These are phyloP conservation scores for Tulasnella sp. DNA, from an alignment of 768 basidiomycete species.

Conservation along the genomic window DNA sequence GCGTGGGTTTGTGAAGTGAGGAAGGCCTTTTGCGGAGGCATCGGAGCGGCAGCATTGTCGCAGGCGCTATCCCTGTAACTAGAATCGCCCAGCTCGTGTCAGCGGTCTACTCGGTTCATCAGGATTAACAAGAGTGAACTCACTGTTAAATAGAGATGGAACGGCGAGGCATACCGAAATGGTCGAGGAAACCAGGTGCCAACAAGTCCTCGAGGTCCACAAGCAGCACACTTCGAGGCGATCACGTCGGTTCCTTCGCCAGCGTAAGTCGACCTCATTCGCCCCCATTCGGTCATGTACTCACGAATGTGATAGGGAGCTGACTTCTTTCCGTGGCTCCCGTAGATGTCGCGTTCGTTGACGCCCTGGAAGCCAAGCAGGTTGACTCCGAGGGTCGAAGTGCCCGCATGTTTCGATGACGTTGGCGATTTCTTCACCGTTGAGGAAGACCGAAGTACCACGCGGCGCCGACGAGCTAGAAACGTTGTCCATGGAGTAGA, in stretches of 20 bases:
- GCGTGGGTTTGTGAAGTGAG: constrained; percentile 30
- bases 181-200: constrained; percentile 41
- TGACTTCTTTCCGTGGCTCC: constrained; percentile 41
- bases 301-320: constrained; percentile 41
- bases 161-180: constrained; percentile 38
- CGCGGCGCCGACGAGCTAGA: constrained; percentile 41
- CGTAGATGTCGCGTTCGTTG: constrained; percentile 73
- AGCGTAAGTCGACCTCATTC: constrained; percentile 24
- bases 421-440: background rate
- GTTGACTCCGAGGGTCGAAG: constrained; percentile 32
- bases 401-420: background rate
- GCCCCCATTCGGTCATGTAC: constrained; percentile 41
- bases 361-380: constrained; percentile 46
- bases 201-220: constrained; percentile 44
- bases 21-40: background rate
- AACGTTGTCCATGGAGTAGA: constrained; percentile 47
- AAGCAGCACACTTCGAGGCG: constrained; percentile 46
- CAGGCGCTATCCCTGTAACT: too few species aligned
- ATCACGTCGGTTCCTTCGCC: constrained; percentile 39
- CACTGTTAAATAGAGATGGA: constrained; percentile 18
- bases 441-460: constrained; percentile 47
- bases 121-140: background rate
- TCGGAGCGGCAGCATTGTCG: too few species aligned
- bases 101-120: background rate
- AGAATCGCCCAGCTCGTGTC: too few species aligned